A percentile compares a stretch with the other conserved stretches of the same genome.
phyloP scores from a whole-genome alignment of 2,329 filamentous ascomycete species.

The Talaromyces islandicus region DNA sequence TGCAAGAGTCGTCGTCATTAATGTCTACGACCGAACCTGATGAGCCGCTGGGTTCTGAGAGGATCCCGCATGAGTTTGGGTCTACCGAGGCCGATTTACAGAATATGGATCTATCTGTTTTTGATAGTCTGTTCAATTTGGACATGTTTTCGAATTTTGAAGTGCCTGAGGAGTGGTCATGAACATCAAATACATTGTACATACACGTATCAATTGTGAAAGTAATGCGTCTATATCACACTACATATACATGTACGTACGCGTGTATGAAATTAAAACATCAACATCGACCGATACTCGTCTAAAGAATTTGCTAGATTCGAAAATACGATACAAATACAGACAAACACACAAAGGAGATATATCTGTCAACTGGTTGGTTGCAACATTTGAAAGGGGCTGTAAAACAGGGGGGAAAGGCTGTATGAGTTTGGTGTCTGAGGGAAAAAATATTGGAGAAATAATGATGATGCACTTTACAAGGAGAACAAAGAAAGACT shows the following conservation, averaged over 20 bases:
- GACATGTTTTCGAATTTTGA: background rate
- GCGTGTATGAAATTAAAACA: background rate
- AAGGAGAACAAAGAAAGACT: background rate
- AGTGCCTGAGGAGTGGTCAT: background rate
- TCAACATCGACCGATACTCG: background rate
- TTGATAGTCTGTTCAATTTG: conserved; percentile 1
- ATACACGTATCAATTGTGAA: background rate
- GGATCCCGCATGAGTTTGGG: background rate
- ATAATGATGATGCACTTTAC: background rate
- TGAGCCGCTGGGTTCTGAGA: background rate
- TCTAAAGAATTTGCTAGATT: conserved; percentile 5
- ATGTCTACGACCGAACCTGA: background rate
- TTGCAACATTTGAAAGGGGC: background rate
- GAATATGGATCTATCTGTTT: conserved; percentile 1
- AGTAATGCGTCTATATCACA: background rate
- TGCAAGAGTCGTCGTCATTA: background rate
- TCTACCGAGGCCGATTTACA: background rate
- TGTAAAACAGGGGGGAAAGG: background rate
- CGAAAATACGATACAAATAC: conserved; percentile 3
- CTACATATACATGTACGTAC: background rate
- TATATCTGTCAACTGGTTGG: conserved; percentile 2
- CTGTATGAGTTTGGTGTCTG: background rate
- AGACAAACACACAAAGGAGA: conserved; percentile 4
- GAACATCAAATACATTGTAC: background rate
- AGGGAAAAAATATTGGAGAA: background rate